Conservation (phyloP, 176 grass and related monocot genomes). For the Oryza meridionalis region DNA sequence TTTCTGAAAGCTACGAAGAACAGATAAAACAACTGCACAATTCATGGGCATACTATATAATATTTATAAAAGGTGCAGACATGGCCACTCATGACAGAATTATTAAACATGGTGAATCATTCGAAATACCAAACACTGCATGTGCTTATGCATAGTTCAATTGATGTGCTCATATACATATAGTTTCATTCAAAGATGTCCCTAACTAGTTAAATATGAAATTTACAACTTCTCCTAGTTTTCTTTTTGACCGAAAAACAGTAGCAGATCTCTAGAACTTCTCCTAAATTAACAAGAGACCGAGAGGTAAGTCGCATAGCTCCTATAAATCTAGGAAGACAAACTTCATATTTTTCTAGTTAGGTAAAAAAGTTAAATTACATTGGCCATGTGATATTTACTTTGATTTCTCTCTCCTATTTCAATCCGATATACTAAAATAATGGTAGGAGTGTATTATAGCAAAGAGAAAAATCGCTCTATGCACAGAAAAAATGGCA, state of each 20-base stretch:
- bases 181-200: background rate
- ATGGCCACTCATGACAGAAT: background rate
- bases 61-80: background rate
- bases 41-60: conserved; percentile 9
- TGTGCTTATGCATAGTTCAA: background rate
- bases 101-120: background rate
- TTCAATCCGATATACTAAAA: background rate
- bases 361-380: background rate
- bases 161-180: background rate
- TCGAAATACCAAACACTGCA: background rate
- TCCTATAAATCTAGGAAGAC: background rate
- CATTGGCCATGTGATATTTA: background rate
- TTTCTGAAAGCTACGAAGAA: background rate
- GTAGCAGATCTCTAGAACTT: background rate
- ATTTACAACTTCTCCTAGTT: background rate
- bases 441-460: background rate
- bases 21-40: background rate
- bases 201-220: background rate
- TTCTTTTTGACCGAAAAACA: too few relatives aligned
- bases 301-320: background rate
- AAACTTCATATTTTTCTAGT: conserved; percentile 7
- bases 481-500: too few relatives aligned
- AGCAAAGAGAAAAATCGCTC: too few relatives aligned
- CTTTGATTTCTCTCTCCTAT: background rate
- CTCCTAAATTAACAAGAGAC: background rate